Evolutionary conservation across 345 rosid species (phyloP), one percentile per base, ranked within the genome.

Genomic region (Mallotus nudiflorus): DNA sequence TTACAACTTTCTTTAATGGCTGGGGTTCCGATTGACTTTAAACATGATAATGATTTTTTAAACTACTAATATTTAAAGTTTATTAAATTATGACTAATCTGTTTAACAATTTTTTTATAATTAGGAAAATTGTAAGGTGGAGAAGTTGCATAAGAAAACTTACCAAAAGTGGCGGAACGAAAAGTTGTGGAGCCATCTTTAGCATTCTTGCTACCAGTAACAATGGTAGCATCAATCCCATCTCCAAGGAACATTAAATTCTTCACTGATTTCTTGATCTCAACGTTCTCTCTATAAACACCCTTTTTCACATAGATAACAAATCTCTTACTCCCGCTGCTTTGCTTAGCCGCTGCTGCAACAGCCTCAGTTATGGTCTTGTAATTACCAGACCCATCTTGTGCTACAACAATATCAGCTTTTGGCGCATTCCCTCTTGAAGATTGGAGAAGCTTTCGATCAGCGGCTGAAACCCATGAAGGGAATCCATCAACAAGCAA

Each of bases 111-210:
- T n/a, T n/a, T n/a, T n/a, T n/a, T n/a, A n/a, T n/a, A n/a, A n/a
- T n/a, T n/a, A n/a, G 37, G 6, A 6, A 6, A 33, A 33, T 33
- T 6, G 6, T 33, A 33, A 33, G 37, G 6, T 33, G 37, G 37
- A 33, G 6, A 33, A 33, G 37, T 33, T 50, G 16, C 20, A 3
- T 33, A 55, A 74, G 65, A 52, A 45, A 68, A 67, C 88, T 74
- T 82, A 93, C 98, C 96, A 74, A 91, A 80, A 61, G 98, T 88
- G 12, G 96, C 97, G 16, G 98, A 77, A n/a, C 90, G 62, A 73
- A 85, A 93, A 65, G 98, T 91, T 28, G 96, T 88, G 53, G 87
- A 61, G 53, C 90, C 88, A 61, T 75, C 89, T 35, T 76, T 49
- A 57, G 76, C 81, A 75, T 79, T 93, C 44, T 74, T 83, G 64